These are phyloP conservation scores for Amaranthus cruentus DNA, from an alignment of 148 eudicot genomes.

Conservation along the genomic window DNA sequence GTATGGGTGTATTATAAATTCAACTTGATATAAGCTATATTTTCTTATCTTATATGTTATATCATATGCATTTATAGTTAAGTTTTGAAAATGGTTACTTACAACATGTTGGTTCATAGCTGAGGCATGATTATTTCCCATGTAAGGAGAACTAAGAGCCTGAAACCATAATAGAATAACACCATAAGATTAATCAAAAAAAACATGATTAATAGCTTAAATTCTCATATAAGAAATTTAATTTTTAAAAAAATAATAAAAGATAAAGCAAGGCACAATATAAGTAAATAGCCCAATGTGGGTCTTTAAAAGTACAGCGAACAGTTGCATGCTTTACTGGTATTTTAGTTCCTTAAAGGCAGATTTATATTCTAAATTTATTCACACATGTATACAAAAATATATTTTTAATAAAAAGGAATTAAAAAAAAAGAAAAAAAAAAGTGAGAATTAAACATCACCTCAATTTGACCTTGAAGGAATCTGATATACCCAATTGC, in stretches of 20 bases:
- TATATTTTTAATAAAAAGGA: background rate
- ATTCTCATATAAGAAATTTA: too few species aligned
- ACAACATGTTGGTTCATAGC: constrained; percentile 55
- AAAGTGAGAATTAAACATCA: constrained; percentile 31
- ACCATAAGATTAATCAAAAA: too few species aligned
- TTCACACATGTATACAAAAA: background rate
- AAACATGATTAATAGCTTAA: too few species aligned
- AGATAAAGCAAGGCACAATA: too few species aligned
- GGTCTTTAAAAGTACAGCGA: constrained; percentile 12
- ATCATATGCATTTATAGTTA: background rate
- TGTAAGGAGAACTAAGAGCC: constrained; percentile 83
- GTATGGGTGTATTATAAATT: too few species aligned
- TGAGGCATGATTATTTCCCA: constrained; percentile 44
- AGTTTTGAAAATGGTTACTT: constrained; percentile 17
- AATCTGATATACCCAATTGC: constrained; percentile 86
- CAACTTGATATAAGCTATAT: too few species aligned
- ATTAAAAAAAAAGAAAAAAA: background rate
- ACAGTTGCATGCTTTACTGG: constrained; percentile 25
- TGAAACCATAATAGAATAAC: constrained; percentile 25
- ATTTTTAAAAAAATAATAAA: too few species aligned
- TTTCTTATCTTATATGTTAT: too few species aligned
- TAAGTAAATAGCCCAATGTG: constrained; percentile 4
- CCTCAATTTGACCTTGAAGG: constrained; percentile 88
- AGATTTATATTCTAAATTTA: background rate
- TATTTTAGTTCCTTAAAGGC: constrained; percentile 5